A percentile compares a stretch with the other conserved stretches of the same genome.
These are phyloP conservation scores for Lactarius tabidus DNA, from an alignment of 768 basidiomycete species.

Conservation along the genomic window DNA sequence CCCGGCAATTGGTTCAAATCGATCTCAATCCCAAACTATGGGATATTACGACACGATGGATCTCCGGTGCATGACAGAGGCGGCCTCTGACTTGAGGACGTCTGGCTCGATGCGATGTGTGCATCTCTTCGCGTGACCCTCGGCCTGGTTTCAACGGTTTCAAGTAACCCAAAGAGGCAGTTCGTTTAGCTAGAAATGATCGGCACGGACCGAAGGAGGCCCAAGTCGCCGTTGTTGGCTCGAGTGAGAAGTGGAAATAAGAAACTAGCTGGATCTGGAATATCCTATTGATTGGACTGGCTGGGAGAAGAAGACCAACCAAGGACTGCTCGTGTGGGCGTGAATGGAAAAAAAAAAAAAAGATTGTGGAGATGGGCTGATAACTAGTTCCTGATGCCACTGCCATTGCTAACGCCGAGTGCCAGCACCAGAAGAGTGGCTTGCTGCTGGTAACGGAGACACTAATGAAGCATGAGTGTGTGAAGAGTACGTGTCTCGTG, in stretches of 20 bases:
- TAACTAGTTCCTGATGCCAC: no score
- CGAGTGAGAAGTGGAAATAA: background rate
- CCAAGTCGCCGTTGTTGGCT: conserved; percentile 20
- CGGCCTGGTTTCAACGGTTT: conserved; percentile 14
- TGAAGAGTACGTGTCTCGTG: conserved; percentile 15
- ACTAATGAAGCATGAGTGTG: no score
- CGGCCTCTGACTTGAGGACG: conserved; percentile 8
- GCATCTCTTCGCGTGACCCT: conserved; percentile 19
- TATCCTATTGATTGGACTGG: background rate
- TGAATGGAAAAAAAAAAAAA: background rate
- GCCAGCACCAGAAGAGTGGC: background rate
- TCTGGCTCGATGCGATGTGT: background rate
- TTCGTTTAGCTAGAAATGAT: conserved; percentile 15
- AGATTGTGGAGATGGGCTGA: background rate
- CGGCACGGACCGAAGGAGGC: conserved; percentile 17
- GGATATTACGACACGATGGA: conserved; percentile 24
- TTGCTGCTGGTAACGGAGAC: no score
- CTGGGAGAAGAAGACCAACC: background rate
- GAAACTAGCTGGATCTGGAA: conserved; percentile 14
- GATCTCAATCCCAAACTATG: conserved; percentile 15
- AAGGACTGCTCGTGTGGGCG: background rate
- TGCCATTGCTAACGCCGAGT: background rate
- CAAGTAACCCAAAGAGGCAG: conserved; percentile 10
- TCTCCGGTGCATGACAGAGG: conserved; percentile 19
- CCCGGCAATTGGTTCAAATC: conserved; percentile 14